Evolutionary conservation across 1,284 basidiomycete species (phyloP).

Genomic region (Pyrrhoderma lamaoense): DNA sequence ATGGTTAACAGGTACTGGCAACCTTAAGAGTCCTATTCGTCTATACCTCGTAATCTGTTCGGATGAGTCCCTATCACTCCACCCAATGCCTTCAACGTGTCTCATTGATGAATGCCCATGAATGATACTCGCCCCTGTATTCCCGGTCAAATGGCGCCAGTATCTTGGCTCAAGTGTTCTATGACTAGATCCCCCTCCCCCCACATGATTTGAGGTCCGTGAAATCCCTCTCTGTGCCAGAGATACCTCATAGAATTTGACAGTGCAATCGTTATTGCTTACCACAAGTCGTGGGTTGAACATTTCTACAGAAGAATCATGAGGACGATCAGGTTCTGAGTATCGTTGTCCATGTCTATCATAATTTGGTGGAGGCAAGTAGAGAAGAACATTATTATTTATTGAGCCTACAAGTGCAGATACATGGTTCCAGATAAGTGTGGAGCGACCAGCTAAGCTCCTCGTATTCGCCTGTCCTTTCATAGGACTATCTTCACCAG

Average conservation of each 20-base stretch:
- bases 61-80: slow-evolving; percentile 24
- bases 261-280: slow-evolving; percentile 75
- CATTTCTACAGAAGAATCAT: neutral
- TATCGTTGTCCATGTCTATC: neutral
- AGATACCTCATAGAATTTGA: slow-evolving; percentile 66
- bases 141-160: too few relatives aligned
- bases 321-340: slow-evolving; percentile 23
- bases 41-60: slow-evolving; percentile 22
- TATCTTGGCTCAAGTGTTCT: neutral
- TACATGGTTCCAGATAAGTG: slow-evolving; percentile 47
- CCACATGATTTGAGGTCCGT: neutral
- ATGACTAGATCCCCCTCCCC: too few relatives aligned
- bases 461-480: neutral
- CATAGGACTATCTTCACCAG: neutral
- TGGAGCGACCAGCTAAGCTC: slow-evolving; percentile 2
- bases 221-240: slow-evolving; percentile 10
- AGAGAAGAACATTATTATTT: slow-evolving; percentile 75
- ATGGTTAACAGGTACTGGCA: slow-evolving; percentile 67
- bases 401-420: slow-evolving; percentile 58
- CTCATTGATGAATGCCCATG: neutral
- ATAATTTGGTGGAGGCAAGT: slow-evolving; percentile 36
- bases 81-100: slow-evolving; percentile 3
- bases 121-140: neutral
- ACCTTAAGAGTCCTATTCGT: slow-evolving; percentile 45
- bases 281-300: slow-evolving; percentile 67